Conservation (phyloP, 164 flowering plant species). For the Annona cherimola region DNA sequence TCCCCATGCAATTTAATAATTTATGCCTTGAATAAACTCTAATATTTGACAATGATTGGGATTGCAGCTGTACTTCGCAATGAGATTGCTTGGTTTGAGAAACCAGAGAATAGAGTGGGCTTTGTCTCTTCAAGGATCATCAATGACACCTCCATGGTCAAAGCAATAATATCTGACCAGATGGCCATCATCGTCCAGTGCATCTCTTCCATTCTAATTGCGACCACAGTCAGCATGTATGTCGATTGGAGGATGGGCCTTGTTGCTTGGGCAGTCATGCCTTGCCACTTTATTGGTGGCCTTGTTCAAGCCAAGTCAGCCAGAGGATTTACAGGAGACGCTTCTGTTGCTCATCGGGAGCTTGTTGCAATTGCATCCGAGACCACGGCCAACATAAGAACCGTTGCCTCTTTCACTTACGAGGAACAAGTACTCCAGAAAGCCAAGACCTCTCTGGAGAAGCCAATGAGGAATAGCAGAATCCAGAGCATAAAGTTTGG, state of each 20-base stretch:
- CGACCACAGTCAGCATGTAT: conserved; percentile 57
- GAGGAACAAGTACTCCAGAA: conserved; percentile 56
- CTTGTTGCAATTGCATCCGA: conserved; percentile 54
- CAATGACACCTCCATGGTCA: conserved; percentile 55
- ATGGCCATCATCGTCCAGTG: conserved; percentile 77
- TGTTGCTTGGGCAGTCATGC: conserved; percentile 90
- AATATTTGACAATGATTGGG: neutral
- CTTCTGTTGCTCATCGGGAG: conserved; percentile 40
- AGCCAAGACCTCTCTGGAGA: conserved; percentile 35
- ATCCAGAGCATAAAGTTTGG: conserved; percentile 57
- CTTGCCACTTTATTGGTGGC: conserved; percentile 80
- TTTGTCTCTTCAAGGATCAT: conserved; percentile 48
- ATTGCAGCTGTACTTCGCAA: conserved; percentile 47
- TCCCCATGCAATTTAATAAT: neutral
- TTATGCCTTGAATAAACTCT: neutral
- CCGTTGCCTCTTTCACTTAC: conserved; percentile 59
- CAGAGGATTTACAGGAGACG: conserved; percentile 53
- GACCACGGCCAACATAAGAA: conserved; percentile 56
- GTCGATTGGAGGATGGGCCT: conserved; percentile 70
- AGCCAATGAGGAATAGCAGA: conserved; percentile 40
- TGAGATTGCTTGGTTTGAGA: conserved; percentile 76
- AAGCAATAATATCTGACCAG: conserved; percentile 57
- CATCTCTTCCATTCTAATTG: conserved; percentile 68
- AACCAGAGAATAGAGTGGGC: conserved; percentile 44
- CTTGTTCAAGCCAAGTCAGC: conserved; percentile 67